Evolutionary conservation across 2,329 filamentous ascomycete genomes (phyloP).

Genomic region (Clarireedia paspali): DNA sequence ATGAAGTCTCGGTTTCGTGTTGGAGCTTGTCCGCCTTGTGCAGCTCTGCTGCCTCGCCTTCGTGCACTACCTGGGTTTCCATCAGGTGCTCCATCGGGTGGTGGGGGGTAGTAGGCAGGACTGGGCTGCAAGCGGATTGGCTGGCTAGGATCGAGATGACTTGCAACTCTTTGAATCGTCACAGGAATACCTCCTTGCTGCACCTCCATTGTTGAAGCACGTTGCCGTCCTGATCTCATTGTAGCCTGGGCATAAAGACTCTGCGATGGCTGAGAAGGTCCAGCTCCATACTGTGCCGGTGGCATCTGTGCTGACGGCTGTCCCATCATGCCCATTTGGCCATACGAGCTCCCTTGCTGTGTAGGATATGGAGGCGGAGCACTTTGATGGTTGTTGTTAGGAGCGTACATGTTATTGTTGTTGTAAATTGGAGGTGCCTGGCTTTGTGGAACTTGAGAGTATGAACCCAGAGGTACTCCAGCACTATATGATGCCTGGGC

Average conservation of each 20-base stretch:
- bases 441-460: conserved; percentile 43
- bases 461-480: conserved; percentile 2
- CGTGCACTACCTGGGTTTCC: conserved; percentile 52
- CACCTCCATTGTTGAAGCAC: conserved; percentile 94
- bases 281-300: conserved; percentile 52
- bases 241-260: conserved; percentile 68
- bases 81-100: conserved; percentile 71
- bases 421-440: conserved; percentile 67
- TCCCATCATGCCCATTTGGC: conserved; percentile 61
- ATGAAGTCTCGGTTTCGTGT: conserved; percentile 79
- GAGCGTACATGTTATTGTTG: conserved; percentile 71
- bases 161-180: conserved; percentile 88
- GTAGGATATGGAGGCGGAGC: conserved; percentile 74
- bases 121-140: conserved; percentile 92
- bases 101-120: conserved; percentile 93
- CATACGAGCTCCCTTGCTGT: conserved; percentile 60
- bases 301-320: conserved; percentile 59
- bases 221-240: conserved; percentile 71
- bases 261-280: conserved; percentile 46
- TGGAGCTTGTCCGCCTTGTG: conserved; percentile 46
- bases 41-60: conserved; percentile 67
- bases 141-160: conserved; percentile 88
- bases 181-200: conserved; percentile 88
- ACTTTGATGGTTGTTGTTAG: conserved; percentile 43
- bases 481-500: conserved; percentile 40